phyloP scores from a whole-genome alignment of 495 filamentous ascomycete genomes.

The Cladorrhinum samala region DNA sequence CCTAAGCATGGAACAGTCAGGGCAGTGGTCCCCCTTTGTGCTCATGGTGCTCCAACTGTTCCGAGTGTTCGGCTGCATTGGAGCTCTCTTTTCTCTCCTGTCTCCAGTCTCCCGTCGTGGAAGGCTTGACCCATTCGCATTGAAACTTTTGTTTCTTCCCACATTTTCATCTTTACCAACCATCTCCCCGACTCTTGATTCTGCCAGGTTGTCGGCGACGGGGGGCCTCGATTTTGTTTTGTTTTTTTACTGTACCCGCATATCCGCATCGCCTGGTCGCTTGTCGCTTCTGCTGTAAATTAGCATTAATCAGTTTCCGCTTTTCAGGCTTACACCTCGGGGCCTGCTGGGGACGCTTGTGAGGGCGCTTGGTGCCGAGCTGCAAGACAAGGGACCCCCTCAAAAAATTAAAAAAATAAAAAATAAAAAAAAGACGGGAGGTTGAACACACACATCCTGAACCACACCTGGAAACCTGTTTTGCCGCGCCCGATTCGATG shows the following conservation, averaged over 20 bases:
- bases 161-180: background rate
- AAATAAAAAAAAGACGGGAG: constrained; percentile 29
- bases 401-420: constrained; percentile 19
- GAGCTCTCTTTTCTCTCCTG: too few species aligned
- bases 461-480: constrained; percentile 25
- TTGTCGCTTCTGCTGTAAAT: background rate
- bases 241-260: background rate
- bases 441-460: constrained; percentile 26
- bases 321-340: constrained; percentile 5
- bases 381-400: constrained; percentile 19
- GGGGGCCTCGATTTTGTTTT: background rate
- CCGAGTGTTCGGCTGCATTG: too few species aligned
- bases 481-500: constrained; percentile 24
- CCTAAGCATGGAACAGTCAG: too few species aligned
- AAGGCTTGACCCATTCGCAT: background rate
- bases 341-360: background rate
- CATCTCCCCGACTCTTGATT: background rate
- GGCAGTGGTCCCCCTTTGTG: background rate
- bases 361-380: constrained; percentile 11
- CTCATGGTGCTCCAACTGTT: too few species aligned
- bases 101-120: background rate
- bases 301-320: background rate
- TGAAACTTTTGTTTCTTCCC: constrained; percentile 3
- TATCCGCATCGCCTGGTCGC: background rate
- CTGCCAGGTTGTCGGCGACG: background rate